Base-by-base conservation (phyloP, 208 protist genomes). In the Zelonia costaricensis region DNA sequence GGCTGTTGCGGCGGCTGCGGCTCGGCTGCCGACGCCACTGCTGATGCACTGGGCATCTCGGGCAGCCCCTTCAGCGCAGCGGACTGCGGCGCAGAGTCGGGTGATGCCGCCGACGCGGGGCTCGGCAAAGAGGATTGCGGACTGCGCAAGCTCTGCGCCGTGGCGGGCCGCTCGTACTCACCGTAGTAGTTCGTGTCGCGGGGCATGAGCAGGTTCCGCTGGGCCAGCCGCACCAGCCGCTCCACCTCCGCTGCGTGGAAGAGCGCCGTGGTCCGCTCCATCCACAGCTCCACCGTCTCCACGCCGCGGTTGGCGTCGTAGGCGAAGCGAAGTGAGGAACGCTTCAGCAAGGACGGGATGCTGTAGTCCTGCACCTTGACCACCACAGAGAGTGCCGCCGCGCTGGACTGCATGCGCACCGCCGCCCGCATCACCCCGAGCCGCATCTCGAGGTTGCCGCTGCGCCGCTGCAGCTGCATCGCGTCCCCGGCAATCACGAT, bases 401-500 rank as follows among this genome's bases (percentile, higher is more conserved):
- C 59, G 35, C 42, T 54, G 28, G 79, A 80, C 60, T 92, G 69
- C 38, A 90, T 47, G 39, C 59, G 23, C 15, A 95, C 60, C 18
- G 58, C 62, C 7, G 86, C 70, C 8, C 64, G 70, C 81, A 95
- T 89, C 15, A 80, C 67, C 3, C 89, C 89, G 18, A 95, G 76
- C n/a, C 63, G 69, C 35, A 80, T 76, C 76, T 91, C 77, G 36
- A 95, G 60, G 40, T 85, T 73, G 5, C 69, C 25, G 45, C 56
- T 25, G 22, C 58, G 42, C 55, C 52, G 52, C 27, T 59, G 63
- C 27, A 92, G 67, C 30, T 84, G 78, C 38, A 80, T 59, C 16
- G 74, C 84, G 44, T 91, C 77, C 30, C 74, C 74, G 0, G 81
- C 77, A 16, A 92, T 53, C 35, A 92, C 76, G 52, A 95, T 84